Base-by-base conservation (phyloP, 1,139 yeast species). In the Ogataea hybrid region DNA sequence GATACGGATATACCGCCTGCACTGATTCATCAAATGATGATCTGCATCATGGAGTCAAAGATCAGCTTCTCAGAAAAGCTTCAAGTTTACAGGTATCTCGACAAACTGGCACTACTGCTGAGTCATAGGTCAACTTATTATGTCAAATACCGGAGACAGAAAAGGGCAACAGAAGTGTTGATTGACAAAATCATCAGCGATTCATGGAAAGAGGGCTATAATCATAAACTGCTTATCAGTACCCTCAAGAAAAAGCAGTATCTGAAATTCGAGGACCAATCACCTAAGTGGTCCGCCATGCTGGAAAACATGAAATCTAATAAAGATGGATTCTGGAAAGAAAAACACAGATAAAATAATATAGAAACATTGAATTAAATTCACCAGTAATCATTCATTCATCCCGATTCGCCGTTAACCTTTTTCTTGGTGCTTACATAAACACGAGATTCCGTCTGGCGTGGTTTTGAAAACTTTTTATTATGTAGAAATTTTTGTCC, bases 301-400 rank as follows among this genome's bases (percentile, higher is more conserved):
- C 41, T 60, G 22, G 39, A 44, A 4, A 45, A 49, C 22, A 57
- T 60, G 61, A 51, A 50, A 38, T 45, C 39, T 9, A 28, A 40
- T 3, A 38, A 44, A 25, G 37, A 39, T n/a, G 64, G 63, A 14
- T 61, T 57, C 42, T 60, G 62, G 62, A 23, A 11, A 11, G 15
- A 25, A 21, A 18, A 20, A 7, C 21, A 6, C 9, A 20, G 21
- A 20, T 20, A 20, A 7, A 6, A 7, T 7, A 7, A 20, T 20
- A 20, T 20, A 20, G 7, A 20, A 20, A 8, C 21, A 20, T 6
- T 20, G 21, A 20, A 8, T 20, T 7, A 20, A 2, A 20, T 20
- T 20, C 21, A 2, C 9, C 4, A 20, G 21, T 6, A 6, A 3
- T 20, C 21, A 20, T 3, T 3, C 21, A 20, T 6, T 20, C 21